Percentiles rank a stretch among this genome's conserved stretches.
Conservation (phyloP, 2,329 filamentous ascomycete genomes). For the Trichoderma afroharzianum region DNA sequence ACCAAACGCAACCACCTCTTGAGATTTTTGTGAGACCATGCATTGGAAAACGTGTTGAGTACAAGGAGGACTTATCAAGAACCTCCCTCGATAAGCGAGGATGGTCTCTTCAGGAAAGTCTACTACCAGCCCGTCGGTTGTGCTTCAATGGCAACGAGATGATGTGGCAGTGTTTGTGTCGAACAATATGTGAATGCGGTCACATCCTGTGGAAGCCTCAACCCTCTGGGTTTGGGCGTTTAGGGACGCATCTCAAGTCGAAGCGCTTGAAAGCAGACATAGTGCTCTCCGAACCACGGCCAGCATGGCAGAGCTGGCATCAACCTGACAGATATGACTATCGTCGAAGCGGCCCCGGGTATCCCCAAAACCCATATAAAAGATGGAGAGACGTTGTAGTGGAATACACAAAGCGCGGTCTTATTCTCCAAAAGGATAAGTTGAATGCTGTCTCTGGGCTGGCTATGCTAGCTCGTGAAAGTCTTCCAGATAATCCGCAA, state of each 20-base stretch:
- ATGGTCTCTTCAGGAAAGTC: neutral
- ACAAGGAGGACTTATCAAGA: neutral
- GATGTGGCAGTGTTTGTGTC: neutral
- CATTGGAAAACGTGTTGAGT: rapidly evolving
- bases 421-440: neutral
- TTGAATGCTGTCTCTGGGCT: neutral
- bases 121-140: neutral
- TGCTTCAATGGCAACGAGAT: neutral
- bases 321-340: neutral
- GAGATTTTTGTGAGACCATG: neutral
- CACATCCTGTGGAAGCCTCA: neutral
- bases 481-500: neutral
- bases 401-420: neutral
- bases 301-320: neutral
- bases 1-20: neutral
- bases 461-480: neutral
- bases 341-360: neutral
- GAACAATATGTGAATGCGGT: neutral
- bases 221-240: neutral
- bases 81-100: neutral
- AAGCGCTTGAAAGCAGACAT: neutral
- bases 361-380: neutral
- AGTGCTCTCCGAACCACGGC: neutral
- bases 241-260: neutral
- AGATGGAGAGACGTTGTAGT: neutral